Conservation (phyloP, 1,284 basidiomycete species). For the Ganoderma meredithae region DNA sequence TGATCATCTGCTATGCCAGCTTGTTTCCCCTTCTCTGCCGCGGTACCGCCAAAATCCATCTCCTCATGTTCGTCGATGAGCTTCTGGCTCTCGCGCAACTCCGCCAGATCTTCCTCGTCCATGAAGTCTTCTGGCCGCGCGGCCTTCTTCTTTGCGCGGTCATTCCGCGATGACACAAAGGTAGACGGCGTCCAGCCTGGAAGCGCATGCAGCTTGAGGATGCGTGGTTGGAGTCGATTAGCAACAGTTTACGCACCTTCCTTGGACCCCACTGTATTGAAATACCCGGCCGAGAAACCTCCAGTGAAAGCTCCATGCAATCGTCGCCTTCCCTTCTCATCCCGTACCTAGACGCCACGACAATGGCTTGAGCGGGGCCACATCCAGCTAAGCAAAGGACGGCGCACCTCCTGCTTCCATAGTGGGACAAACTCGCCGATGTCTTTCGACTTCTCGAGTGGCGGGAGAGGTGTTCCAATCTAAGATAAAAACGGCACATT, state of each 20-base stretch:
- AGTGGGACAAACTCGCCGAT: slow-evolving; percentile 93
- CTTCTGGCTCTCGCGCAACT: slow-evolving; percentile 74
- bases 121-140: slow-evolving; percentile 91
- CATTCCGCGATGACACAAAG: slow-evolving; percentile 86
- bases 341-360: slow-evolving; percentile 68
- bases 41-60: slow-evolving; percentile 72
- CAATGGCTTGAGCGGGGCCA: not conserved
- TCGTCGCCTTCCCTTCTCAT: slow-evolving; percentile 92
- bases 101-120: slow-evolving; percentile 97
- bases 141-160: slow-evolving; percentile 67
- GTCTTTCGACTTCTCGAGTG: slow-evolving; percentile 89
- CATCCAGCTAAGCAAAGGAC: not conserved
- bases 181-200: slow-evolving; percentile 93
- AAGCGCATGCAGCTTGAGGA: slow-evolving; percentile 4
- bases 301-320: slow-evolving; percentile 99
- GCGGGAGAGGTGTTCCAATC: slow-evolving; percentile 93
- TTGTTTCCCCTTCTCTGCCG: slow-evolving; percentile 51
- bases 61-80: slow-evolving; percentile 81
- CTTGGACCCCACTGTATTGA: slow-evolving; percentile 95
- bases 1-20: slow-evolving; percentile 48
- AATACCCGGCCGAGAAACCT: slow-evolving; percentile 97
- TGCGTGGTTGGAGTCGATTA: not conserved
- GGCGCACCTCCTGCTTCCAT: slow-evolving; percentile 93
- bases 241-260: slow-evolving; percentile 67
- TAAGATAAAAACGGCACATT: slow-evolving; percentile 39